Conservation (phyloP, 306 rosid genomes). For the Ormosia emarginata region DNA sequence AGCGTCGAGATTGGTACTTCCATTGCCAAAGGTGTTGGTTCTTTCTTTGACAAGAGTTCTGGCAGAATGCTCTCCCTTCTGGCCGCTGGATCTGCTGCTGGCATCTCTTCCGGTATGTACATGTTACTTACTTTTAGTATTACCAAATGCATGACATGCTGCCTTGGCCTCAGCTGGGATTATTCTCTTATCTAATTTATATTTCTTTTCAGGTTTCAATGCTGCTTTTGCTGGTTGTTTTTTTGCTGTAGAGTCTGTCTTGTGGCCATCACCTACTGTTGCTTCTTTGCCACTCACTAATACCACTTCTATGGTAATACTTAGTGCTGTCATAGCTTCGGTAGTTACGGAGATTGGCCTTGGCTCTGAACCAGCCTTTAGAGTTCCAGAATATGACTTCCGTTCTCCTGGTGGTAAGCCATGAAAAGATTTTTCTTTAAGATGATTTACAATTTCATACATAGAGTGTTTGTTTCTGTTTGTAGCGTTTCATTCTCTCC, state of each 20-base stretch:
- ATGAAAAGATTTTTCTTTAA: neutral
- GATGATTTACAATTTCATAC: neutral
- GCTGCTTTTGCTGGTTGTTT: constrained; percentile 97
- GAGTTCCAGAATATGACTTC: constrained; percentile 81
- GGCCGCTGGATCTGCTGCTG: constrained; percentile 97
- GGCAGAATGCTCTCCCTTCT: constrained; percentile 56
- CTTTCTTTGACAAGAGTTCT: constrained; percentile 43
- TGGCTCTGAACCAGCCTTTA: constrained; percentile 85
- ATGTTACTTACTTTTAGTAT: neutral
- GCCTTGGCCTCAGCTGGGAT: neutral
- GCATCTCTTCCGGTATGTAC: constrained; percentile 69
- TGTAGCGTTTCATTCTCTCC: neutral
- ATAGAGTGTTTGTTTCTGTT: neutral
- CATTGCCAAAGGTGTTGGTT: constrained; percentile 64
- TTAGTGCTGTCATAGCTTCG: constrained; percentile 86
- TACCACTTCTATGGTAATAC: constrained; percentile 90
- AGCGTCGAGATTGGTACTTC: constrained; percentile 87
- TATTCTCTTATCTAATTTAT: neutral
- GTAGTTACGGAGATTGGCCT: constrained; percentile 86
- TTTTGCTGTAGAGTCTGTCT: constrained; percentile 78
- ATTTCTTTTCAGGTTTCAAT: constrained; percentile 68
- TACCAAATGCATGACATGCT: neutral
- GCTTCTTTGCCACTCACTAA: constrained; percentile 65
- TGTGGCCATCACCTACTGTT: constrained; percentile 81
- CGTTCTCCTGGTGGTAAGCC: constrained; percentile 80